phyloP scores from a whole-genome alignment of 192 early-diverging fungal species.

The Umbelopsis sp. region DNA sequence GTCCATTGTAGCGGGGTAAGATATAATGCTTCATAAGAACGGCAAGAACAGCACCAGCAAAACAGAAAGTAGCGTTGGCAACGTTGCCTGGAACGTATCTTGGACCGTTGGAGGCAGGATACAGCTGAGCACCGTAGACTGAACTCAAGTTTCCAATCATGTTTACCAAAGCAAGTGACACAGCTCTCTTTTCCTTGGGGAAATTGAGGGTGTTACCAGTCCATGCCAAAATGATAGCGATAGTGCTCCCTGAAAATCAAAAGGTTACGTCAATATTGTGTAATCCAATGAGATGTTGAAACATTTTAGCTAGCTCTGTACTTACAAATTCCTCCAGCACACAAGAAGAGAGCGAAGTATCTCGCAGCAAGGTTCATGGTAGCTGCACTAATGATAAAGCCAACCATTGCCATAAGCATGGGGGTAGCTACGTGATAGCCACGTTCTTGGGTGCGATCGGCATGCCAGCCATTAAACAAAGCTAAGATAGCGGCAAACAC shows the following conservation, averaged over 20 bases:
- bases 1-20: neutral
- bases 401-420: slow-evolving; percentile 15
- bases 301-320: neutral
- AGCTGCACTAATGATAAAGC: slow-evolving; percentile 16
- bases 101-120: slow-evolving; percentile 17
- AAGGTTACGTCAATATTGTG: neutral
- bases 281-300: neutral
- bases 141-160: slow-evolving; percentile 16
- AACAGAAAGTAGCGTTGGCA: slow-evolving; percentile 20
- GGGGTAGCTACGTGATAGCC: slow-evolving; percentile 6
- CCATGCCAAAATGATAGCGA: slow-evolving; percentile 20
- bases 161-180: slow-evolving; percentile 13
- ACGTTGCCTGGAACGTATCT: slow-evolving; percentile 4
- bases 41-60: neutral
- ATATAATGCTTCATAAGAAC: slow-evolving; percentile 15
- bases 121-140: slow-evolving; percentile 20
- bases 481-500: slow-evolving; percentile 13
- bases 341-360: slow-evolving; percentile 18
- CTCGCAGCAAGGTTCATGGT: neutral
- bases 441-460: slow-evolving; percentile 14
- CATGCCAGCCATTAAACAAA: slow-evolving; percentile 14
- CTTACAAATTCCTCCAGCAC: slow-evolving; percentile 20
- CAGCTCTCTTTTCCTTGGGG: slow-evolving; percentile 21
- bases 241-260: neutral
- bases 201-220: slow-evolving; percentile 4